Evolutionary conservation across 495 filamentous ascomycete genomes (phyloP).

Genomic region (Neurospora sp.): DNA sequence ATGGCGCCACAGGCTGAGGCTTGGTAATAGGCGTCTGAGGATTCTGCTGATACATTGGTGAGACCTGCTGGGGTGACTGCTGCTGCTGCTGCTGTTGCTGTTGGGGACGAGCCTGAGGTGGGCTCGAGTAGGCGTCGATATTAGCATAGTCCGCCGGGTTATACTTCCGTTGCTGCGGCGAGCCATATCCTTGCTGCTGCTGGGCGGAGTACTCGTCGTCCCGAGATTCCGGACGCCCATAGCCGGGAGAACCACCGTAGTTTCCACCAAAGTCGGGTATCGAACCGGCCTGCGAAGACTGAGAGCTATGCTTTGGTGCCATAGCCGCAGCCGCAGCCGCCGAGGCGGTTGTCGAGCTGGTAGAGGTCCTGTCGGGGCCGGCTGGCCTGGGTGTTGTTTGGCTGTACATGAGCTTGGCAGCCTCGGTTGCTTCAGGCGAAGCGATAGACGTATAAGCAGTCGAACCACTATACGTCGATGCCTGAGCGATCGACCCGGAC

Average conservation of each 20-base stretch:
- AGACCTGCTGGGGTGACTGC: constrained; percentile 16
- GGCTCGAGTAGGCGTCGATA: constrained; percentile 40
- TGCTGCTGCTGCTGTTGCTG: constrained; percentile 36
- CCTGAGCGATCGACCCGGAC: constrained; percentile 21
- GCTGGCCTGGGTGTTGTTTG: constrained; percentile 35
- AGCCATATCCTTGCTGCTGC: constrained; percentile 34
- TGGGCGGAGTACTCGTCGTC: constrained; percentile 40
- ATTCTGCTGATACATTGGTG: constrained; percentile 15
- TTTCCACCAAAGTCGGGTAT: constrained; percentile 29
- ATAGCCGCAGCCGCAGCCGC: constrained; percentile 39
- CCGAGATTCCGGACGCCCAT: constrained; percentile 21
- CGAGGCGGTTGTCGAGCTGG: constrained; percentile 29
- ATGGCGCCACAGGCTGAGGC: constrained; percentile 29
- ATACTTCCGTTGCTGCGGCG: constrained; percentile 54
- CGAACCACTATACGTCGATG: constrained; percentile 10
- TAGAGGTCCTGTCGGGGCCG: constrained; percentile 32
- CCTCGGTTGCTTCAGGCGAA: constrained; percentile 39
- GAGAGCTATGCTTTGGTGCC: constrained; percentile 24
- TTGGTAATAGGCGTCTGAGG: constrained; percentile 16
- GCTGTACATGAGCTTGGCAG: constrained; percentile 42
- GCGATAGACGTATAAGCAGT: constrained; percentile 27
- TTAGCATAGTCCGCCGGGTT: constrained; percentile 64
- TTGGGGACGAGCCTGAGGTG: constrained; percentile 25
- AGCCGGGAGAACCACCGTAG: constrained; percentile 31
- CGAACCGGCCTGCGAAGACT: constrained; percentile 14